Base-by-base conservation (phyloP, 164 flowering plant genomes). In the Vitis vinifera region DNA sequence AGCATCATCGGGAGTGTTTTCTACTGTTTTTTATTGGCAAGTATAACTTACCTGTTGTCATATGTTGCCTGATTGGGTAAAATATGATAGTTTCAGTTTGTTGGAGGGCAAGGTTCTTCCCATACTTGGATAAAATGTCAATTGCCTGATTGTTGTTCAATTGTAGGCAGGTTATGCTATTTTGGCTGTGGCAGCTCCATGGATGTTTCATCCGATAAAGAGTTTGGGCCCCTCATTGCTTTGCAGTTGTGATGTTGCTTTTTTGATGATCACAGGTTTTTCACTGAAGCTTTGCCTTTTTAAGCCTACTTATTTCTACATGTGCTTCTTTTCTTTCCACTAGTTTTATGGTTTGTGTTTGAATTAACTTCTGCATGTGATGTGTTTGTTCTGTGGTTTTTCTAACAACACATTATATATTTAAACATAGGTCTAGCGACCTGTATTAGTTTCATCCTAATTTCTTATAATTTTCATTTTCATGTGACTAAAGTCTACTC, bases 111-210 rank as follows among this genome's bases (percentile, higher is more conserved):
- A 37, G 44, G 7, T 37, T 37, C 44, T 37, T 37, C 44, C 44
- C 7, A 37, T 37, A 37, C 44, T 37, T 37, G 44, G 44, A 37
- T 37, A 37, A 37, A 37, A 37, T 37, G 44, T 6, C 44, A 47
- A 31, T 50, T 61, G n/a, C 29, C 55, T 59, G 55, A 60, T 55
- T 57, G 55, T 68, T 71, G 30, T 78, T 67, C 31, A 56, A 69
- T 77, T 88, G 57, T 85, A 92, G 98, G 90, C 87, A 86, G 99
- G 96, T 75, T 95, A 91, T 81, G 97, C 92, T 74, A 67, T 74
- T 66, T 76, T 91, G 69, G 97, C 89, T 53, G 84, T 79, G 15
- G 93, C 78, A 73, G 86, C 92, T 68, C 88, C 96, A 59, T 92
- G 93, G 94, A 84, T 95, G 49, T 85, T 95, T 77, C 73, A 30